phyloP scores from a whole-genome alignment of 805 yeast genomes.

The Limtongia smithiae region DNA sequence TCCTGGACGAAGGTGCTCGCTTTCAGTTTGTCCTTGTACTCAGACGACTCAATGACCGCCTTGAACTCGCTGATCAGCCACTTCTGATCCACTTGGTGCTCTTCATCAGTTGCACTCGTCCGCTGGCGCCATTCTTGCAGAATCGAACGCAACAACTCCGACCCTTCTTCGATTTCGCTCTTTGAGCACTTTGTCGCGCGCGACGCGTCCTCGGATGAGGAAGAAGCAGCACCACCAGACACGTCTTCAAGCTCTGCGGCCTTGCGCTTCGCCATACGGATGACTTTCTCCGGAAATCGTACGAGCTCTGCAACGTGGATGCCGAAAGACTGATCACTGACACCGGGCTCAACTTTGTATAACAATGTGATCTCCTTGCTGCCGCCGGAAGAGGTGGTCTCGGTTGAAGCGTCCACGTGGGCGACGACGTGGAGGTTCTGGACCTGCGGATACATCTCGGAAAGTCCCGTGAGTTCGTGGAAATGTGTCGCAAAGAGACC shows the following conservation, averaged over 20 bases:
- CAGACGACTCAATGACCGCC: conserved; percentile 13
- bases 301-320: conserved; percentile 97
- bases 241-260: conserved; percentile 79
- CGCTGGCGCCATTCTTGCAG: conserved; percentile 41
- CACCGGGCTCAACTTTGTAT: conserved; percentile 94
- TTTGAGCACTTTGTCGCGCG: conserved; percentile 50
- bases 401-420: conserved; percentile 55
- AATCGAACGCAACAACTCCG: conserved; percentile 45
- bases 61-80: conserved; percentile 18
- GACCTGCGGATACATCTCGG: conserved; percentile 58
- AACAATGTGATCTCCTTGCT: conserved; percentile 75
- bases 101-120: not conserved
- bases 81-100: conserved; percentile 3
- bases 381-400: conserved; percentile 31
- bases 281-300: conserved; percentile 83
- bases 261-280: conserved; percentile 92
- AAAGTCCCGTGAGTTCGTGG: conserved; percentile 84
- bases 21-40: conserved; percentile 15
- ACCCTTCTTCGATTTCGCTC: conserved; percentile 54
- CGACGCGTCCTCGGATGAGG: conserved; percentile 38
- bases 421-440: conserved; percentile 90
- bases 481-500: conserved; percentile 95
- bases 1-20: conserved; percentile 17
- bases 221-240: too few species aligned
- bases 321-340: conserved; percentile 93